Evolutionary conservation across 306 rosid species (phyloP).

Genomic region (Ormosia semicastrata): DNA sequence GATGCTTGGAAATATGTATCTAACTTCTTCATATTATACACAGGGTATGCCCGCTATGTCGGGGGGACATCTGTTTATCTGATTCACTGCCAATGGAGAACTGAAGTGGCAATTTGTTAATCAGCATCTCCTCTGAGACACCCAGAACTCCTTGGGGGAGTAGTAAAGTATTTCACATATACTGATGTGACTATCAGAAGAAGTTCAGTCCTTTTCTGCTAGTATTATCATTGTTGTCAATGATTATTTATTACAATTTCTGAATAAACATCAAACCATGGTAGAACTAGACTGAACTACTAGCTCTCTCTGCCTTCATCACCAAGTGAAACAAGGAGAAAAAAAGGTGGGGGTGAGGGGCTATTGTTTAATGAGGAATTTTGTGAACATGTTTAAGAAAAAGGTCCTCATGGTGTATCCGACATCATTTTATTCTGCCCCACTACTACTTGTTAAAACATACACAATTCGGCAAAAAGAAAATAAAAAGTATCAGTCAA

Average conservation of each 20-base stretch:
- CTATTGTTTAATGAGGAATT: not conserved
- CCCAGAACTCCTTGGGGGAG: not conserved
- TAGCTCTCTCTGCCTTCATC: slow-evolving; percentile 14
- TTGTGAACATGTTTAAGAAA: slow-evolving; percentile 33
- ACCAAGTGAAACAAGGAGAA: not conserved
- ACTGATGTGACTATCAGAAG: slow-evolving; percentile 25
- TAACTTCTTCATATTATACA: slow-evolving; percentile 23
- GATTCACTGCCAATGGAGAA: slow-evolving; percentile 47
- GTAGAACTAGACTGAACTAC: slow-evolving; percentile 49
- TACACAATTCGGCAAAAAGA: not conserved
- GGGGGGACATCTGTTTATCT: slow-evolving; percentile 82
- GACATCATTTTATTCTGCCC: not conserved
- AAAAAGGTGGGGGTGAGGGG: not conserved
- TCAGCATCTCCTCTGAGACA: slow-evolving; percentile 21
- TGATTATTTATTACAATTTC: slow-evolving; percentile 36
- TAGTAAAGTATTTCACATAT: slow-evolving; percentile 17
- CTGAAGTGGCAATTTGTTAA: slow-evolving; percentile 34
- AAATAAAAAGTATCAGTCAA: slow-evolving; percentile 15
- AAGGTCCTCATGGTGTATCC: slow-evolving; percentile 13
- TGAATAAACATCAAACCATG: slow-evolving; percentile 26
- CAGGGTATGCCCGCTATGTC: slow-evolving; percentile 99
- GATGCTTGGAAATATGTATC: slow-evolving; percentile 10
- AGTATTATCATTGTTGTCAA: slow-evolving; percentile 32
- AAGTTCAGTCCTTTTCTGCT: slow-evolving; percentile 48
- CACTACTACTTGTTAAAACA: not conserved